phyloP scores from a whole-genome alignment of 805 yeast species.

The Kregervanrija delftensis region DNA sequence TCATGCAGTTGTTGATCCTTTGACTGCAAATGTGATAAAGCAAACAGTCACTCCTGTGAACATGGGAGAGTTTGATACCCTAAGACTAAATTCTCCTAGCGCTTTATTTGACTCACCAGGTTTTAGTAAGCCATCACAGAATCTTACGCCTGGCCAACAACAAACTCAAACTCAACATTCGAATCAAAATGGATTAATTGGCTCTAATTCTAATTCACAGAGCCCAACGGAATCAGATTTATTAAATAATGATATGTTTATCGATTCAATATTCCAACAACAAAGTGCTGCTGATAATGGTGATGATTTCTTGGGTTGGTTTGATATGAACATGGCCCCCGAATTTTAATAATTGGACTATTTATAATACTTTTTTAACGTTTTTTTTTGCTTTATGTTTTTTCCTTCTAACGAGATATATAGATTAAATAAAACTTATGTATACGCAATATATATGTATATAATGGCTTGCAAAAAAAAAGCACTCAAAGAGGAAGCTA shows the following conservation, averaged over 20 bases:
- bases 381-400: constrained; percentile 1
- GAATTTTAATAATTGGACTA: constrained; percentile 33
- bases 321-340: constrained; percentile 72
- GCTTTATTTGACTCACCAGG: too few relatives aligned
- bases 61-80: too few relatives aligned
- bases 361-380: neutral
- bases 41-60: too few relatives aligned
- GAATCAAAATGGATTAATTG: too few relatives aligned
- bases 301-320: constrained; percentile 93
- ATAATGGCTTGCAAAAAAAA: neutral
- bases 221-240: constrained; percentile 22
- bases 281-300: constrained; percentile 72
- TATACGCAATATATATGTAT: neutral
- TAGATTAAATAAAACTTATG: neutral
- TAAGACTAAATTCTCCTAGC: too few relatives aligned
- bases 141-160: too few relatives aligned
- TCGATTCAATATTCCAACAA: constrained; percentile 62
- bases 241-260: constrained; percentile 24
- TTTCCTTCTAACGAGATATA: neutral
- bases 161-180: too few relatives aligned
- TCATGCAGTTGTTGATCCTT: too few relatives aligned
- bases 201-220: constrained; percentile 6
- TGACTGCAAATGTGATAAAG: too few relatives aligned
- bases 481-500: neutral
- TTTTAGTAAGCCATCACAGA: too few relatives aligned